phyloP scores from a whole-genome alignment of 2,329 filamentous ascomycete species.

The Pseudohalonectria lignicola region DNA sequence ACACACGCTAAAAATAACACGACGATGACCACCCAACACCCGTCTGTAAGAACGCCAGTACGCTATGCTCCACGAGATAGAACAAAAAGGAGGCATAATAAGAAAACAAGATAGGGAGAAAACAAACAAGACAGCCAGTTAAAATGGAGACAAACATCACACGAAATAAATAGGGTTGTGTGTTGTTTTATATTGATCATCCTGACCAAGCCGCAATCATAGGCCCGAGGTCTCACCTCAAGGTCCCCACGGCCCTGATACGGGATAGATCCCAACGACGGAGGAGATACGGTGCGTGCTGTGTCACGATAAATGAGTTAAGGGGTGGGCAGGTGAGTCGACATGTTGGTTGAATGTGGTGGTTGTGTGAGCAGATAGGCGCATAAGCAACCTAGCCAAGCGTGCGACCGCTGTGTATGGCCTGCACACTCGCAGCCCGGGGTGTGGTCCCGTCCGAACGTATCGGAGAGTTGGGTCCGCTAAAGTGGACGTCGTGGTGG shows the following conservation, averaged over 20 bases:
- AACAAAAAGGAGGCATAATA: not conserved
- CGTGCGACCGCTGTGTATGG: slow-evolving; percentile 41
- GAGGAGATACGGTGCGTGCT: too few species aligned
- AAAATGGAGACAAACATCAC: not conserved
- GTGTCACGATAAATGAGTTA: too few species aligned
- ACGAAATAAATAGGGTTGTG: not conserved
- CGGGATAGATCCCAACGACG: too few species aligned
- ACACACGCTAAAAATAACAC: slow-evolving; percentile 12
- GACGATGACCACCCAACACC: not conserved
- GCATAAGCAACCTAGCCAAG: slow-evolving; percentile 38
- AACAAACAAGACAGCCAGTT: not conserved
- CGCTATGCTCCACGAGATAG: slow-evolving; percentile 9
- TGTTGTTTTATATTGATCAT: too few species aligned
- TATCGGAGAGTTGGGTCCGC: slow-evolving; percentile 21
- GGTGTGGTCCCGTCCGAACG: slow-evolving; percentile 22
- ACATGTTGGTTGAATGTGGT: too few species aligned
- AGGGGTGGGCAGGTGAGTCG: too few species aligned
- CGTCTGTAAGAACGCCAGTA: slow-evolving; percentile 10
- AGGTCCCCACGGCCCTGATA: too few species aligned
- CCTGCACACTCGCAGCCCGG: slow-evolving; percentile 28
- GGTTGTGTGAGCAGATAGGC: too few species aligned
- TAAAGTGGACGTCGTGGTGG: slow-evolving; percentile 23
- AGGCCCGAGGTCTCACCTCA: too few species aligned
- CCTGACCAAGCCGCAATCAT: too few species aligned
- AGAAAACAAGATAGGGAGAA: not conserved